Evolutionary conservation across 192 early-diverging fungal species (phyloP).

Genomic region (Cladochytrium replicatum): DNA sequence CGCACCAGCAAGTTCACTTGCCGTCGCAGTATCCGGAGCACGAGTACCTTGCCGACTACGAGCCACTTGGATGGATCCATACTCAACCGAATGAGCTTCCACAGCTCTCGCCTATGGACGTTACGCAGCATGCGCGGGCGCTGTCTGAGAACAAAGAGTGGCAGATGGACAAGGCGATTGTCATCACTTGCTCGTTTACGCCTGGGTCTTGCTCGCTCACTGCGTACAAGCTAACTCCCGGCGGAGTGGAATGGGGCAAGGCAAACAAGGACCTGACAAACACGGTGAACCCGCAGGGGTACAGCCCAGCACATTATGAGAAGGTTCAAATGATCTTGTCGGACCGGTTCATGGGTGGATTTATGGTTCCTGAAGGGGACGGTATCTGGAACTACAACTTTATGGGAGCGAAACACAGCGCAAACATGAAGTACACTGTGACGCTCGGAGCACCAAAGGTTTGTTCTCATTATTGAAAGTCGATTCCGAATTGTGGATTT

Average conservation of each 20-base stretch:
- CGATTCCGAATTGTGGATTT: background rate
- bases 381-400: conserved; percentile 99
- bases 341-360: conserved; percentile 94
- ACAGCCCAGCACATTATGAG: conserved; percentile 79
- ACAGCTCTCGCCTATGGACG: conserved; percentile 83
- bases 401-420: conserved; percentile 87
- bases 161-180: conserved; percentile 91
- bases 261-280: conserved; percentile 83
- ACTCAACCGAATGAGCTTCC: conserved; percentile 90
- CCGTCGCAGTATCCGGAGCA: conserved; percentile 82
- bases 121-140: conserved; percentile 81
- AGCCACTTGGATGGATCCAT: conserved; percentile 97
- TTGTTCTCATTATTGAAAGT: too few relatives aligned
- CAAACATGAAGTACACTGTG: conserved; percentile 87
- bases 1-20: conserved; percentile 86
- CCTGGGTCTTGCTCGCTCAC: conserved; percentile 95
- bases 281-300: conserved; percentile 76
- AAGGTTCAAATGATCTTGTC: conserved; percentile 95
- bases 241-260: conserved; percentile 93
- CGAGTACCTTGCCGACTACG: conserved; percentile 81
- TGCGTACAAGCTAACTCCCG: conserved; percentile 91
- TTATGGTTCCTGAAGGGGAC: conserved; percentile 91
- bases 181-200: conserved; percentile 93
- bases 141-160: conserved; percentile 76
- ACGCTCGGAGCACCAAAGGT: conserved; percentile 81